Evolutionary conservation across 2,329 filamentous ascomycete genomes (phyloP).

Genomic region (Hirsutella rhossiliensis): DNA sequence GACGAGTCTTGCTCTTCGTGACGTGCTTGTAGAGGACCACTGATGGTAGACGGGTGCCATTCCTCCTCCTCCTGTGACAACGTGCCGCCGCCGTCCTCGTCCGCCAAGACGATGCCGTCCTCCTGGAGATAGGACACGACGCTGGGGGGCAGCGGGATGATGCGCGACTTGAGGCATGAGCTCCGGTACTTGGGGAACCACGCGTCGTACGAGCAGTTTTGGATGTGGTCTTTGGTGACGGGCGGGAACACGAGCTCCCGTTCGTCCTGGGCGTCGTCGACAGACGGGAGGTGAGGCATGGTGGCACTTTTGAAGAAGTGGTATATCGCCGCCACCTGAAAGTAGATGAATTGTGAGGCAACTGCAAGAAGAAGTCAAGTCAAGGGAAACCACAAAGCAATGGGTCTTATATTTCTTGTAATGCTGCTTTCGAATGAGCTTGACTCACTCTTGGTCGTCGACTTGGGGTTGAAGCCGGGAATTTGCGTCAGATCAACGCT

Average conservation of each 20-base stretch:
- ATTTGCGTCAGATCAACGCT: conserved; percentile 7
- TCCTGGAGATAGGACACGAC: conserved; percentile 83
- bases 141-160: conserved; percentile 61
- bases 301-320: neutral
- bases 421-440: too few species aligned
- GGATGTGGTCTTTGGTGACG: conserved; percentile 72
- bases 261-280: conserved; percentile 2
- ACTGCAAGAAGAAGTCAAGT: too few species aligned
- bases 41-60: conserved; percentile 22
- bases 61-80: conserved; percentile 37
- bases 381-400: too few species aligned
- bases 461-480: neutral
- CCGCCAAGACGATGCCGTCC: conserved; percentile 82
- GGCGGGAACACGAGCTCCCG: conserved; percentile 59
- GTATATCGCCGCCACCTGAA: too few species aligned
- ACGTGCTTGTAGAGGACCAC: neutral
- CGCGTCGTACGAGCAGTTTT: conserved; percentile 86
- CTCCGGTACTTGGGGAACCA: conserved; percentile 83
- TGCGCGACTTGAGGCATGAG: conserved; percentile 72
- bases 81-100: conserved; percentile 39
- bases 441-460: too few species aligned
- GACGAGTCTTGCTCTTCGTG: conserved; percentile 24
- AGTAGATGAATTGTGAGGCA: too few species aligned
- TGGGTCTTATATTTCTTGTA: too few species aligned
- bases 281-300: conserved; percentile 23